These are phyloP conservation scores for Globisporangium nagaii DNA, from an alignment of 352 stramenopile species.

Conservation along the genomic window DNA sequence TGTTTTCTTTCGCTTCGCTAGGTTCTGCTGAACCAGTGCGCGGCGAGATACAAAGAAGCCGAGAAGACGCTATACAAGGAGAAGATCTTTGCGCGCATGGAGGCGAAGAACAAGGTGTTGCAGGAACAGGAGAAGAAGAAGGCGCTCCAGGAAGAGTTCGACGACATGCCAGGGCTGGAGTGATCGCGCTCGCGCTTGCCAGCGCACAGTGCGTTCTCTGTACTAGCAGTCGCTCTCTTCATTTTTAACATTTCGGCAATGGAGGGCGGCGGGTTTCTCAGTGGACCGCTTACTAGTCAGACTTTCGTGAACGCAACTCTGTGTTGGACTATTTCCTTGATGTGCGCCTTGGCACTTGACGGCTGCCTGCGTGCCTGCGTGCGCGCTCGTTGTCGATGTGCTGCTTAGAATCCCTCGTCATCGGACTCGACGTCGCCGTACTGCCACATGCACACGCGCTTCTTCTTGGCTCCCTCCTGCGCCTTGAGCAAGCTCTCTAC, in stretches of 20 bases:
- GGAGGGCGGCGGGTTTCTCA: too few relatives aligned
- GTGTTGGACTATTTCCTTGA: conserved; percentile 6
- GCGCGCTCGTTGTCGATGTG: too few relatives aligned
- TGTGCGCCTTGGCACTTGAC: too few relatives aligned
- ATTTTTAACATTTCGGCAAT: too few relatives aligned
- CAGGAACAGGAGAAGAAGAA: conserved; percentile 66
- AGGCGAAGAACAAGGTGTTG: conserved; percentile 76
- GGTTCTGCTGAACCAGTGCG: conserved; percentile 49
- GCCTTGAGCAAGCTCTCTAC: conserved; percentile 87
- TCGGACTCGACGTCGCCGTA: conserved; percentile 97
- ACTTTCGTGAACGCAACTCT: too few relatives aligned
- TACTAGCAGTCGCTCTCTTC: too few relatives aligned
- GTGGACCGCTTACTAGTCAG: too few relatives aligned
- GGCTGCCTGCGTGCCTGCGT: too few relatives aligned
- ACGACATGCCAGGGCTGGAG: conserved; percentile 80
- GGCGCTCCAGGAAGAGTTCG: conserved; percentile 63
- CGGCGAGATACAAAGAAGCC: conserved; percentile 74
- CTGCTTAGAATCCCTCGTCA: conserved; percentile 65
- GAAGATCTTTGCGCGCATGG: conserved; percentile 82
- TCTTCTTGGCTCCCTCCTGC: conserved; percentile 91
- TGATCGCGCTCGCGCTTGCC: too few relatives aligned
- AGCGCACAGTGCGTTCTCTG: too few relatives aligned
- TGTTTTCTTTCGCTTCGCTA: conserved; percentile 7
- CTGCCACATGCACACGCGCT: conserved; percentile 92
- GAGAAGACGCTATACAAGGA: conserved; percentile 88